Evolutionary conservation across 768 basidiomycete species (phyloP).

Genomic region (Termitomyces sp.): DNA sequence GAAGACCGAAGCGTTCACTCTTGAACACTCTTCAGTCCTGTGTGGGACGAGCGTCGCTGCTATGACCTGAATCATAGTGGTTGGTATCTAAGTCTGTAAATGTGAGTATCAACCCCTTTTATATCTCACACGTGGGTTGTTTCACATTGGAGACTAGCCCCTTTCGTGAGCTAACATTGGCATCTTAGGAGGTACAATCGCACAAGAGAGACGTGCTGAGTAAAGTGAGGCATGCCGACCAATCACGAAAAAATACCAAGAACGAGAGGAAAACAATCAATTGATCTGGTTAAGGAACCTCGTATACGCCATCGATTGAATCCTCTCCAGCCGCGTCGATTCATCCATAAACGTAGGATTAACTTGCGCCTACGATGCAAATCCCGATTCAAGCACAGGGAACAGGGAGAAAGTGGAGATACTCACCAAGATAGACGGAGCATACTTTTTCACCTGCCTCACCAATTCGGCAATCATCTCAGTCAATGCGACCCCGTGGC

Average conservation of each 20-base stretch:
- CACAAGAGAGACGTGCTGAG: background rate
- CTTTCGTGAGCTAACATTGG: background rate
- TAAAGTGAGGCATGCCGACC: background rate
- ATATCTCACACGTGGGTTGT: background rate
- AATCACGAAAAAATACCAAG: background rate
- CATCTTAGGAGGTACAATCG: background rate
- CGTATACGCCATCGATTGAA: slow-evolving; percentile 62
- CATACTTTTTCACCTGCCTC: slow-evolving; percentile 54
- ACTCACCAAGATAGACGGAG: slow-evolving; percentile 62
- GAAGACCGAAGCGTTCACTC: background rate
- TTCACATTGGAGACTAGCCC: background rate
- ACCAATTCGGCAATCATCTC: slow-evolving; percentile 72
- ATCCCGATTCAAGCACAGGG: slow-evolving; percentile 22
- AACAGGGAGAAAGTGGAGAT: background rate
- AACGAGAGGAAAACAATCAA: slow-evolving; percentile 9
- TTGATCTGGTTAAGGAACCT: slow-evolving; percentile 62
- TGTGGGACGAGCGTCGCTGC: background rate
- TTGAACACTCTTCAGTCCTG: background rate
- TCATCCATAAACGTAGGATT: slow-evolving; percentile 51
- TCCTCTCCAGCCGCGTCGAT: slow-evolving; percentile 58
- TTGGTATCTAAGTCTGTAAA: background rate
- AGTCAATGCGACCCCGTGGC: slow-evolving; percentile 68
- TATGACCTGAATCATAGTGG: background rate
- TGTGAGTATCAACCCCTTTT: background rate
- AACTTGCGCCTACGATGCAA: slow-evolving; percentile 38